Conservation (phyloP, 1,284 basidiomycete genomes). For the Mycosarcoma mackinlayi region DNA sequence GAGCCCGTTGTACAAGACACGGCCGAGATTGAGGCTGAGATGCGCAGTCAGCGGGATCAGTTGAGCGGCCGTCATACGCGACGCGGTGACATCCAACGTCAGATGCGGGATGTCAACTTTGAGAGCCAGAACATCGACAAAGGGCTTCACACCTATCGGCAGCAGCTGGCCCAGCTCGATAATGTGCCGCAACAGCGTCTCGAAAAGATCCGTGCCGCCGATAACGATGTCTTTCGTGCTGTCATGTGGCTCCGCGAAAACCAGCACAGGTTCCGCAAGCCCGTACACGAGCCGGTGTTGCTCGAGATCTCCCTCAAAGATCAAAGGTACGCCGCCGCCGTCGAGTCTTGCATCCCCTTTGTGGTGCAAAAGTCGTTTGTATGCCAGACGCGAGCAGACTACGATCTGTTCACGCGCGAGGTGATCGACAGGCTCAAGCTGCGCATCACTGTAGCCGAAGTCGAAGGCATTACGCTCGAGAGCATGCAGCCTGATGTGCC, state of each 20-base stretch:
- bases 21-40: constrained; percentile 39
- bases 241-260: constrained; percentile 83
- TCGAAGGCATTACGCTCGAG: constrained; percentile 48
- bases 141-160: constrained; percentile 17
- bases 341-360: constrained; percentile 79
- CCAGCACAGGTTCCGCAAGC: constrained; percentile 77
- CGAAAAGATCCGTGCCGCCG: constrained; percentile 69
- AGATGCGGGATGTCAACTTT: constrained; percentile 34
- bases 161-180: constrained; percentile 50
- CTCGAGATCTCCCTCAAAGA: constrained; percentile 78
- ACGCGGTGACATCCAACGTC: constrained; percentile 27
- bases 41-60: constrained; percentile 34
- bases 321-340: constrained; percentile 74
- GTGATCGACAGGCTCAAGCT: constrained; percentile 73
- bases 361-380: constrained; percentile 81
- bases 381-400: constrained; percentile 85
- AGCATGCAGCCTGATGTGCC: constrained; percentile 41
- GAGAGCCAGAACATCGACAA: constrained; percentile 33
- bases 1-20: constrained; percentile 38
- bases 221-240: constrained; percentile 75
- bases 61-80: constrained; percentile 32
- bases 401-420: constrained; percentile 73
- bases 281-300: constrained; percentile 87
- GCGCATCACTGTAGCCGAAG: constrained; percentile 66
- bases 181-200: constrained; percentile 56